Conservation (phyloP, 1,284 basidiomycete genomes). For the Cystobasidiaceae sp. region DNA sequence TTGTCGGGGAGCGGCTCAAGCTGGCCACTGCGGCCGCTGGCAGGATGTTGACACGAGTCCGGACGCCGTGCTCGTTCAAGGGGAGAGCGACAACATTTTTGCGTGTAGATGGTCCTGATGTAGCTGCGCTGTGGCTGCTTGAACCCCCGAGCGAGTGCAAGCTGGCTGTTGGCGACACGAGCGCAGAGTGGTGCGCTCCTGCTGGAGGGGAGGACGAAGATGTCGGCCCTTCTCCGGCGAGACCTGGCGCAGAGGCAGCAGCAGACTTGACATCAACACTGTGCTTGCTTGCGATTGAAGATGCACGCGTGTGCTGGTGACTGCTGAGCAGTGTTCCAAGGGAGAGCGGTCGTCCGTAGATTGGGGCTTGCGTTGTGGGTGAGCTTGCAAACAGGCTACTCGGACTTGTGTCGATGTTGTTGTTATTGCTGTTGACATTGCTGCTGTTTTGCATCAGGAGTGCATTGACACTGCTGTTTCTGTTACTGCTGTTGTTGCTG, state of each 20-base stretch:
- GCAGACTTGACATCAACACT: not conserved
- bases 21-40: too few species aligned
- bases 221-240: conserved; percentile 2
- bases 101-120: not conserved
- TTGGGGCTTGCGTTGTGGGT: not conserved
- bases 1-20: too few species aligned
- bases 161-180: conserved; percentile 13
- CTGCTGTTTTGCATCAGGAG: too few species aligned
- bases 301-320: not conserved
- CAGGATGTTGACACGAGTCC: too few species aligned
- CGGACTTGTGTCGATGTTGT: not conserved
- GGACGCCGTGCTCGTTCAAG: conserved; percentile 23
- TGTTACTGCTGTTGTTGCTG: not conserved
- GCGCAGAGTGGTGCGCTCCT: not conserved
- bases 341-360: not conserved
- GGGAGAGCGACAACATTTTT: too few species aligned
- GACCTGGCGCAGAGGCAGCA: not conserved
- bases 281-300: not conserved
- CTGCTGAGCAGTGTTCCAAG: conserved; percentile 13
- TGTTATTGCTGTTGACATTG: not conserved
- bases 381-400: too few species aligned
- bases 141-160: conserved; percentile 3
- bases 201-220: not conserved
- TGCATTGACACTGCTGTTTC: not conserved
- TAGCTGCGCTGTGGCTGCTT: not conserved